phyloP scores from a whole-genome alignment of 2,329 filamentous ascomycete species.

The Alternaria triticimaculans region DNA sequence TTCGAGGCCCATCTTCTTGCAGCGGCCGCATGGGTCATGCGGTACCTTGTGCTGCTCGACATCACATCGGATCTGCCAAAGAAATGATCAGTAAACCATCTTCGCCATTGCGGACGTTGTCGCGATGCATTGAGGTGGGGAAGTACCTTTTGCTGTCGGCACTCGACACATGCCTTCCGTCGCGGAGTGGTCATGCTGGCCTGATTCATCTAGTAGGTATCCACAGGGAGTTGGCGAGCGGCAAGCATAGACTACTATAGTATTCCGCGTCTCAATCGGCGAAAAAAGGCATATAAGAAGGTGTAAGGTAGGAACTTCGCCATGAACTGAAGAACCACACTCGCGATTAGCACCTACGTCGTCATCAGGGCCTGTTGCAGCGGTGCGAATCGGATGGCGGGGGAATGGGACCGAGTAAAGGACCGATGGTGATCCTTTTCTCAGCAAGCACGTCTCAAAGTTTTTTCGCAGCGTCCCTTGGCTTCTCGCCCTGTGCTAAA shows the following conservation, averaged over 20 bases:
- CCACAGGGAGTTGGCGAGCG: conserved; percentile 27
- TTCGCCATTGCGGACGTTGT: conserved; percentile 1
- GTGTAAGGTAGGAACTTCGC: conserved; percentile 25
- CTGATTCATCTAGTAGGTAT: conserved; percentile 27
- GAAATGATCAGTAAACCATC: conserved; percentile 23
- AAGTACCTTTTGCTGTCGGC: conserved; percentile 47
- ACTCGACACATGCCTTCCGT: conserved; percentile 48
- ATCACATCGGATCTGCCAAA: conserved; percentile 46
- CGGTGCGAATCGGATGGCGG: conserved; percentile 42
- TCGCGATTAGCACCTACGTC: conserved; percentile 38
- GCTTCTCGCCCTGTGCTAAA: conserved; percentile 20
- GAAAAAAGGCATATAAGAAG: conserved; percentile 33
- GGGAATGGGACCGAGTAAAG: conserved; percentile 39
- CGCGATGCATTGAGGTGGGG: conserved; percentile 3
- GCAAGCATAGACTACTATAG: conserved; percentile 24
- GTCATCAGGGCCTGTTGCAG: conserved; percentile 39
- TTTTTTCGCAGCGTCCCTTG: conserved; percentile 16
- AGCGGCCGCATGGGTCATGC: conserved; percentile 45
- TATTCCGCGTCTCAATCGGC: conserved; percentile 31
- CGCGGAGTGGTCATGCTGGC: conserved; percentile 43
- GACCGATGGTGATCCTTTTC: conserved; percentile 31
- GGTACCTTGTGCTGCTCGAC: conserved; percentile 48
- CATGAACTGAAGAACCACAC: conserved; percentile 25
- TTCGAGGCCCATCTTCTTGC: conserved; percentile 46
- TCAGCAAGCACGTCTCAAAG: conserved; percentile 20